Percentiles rank a stretch among this genome's conserved stretches.
phyloP scores from a whole-genome alignment of 228 moss, liverwort and hornwort genomes.

The Sphagnum fallax region DNA sequence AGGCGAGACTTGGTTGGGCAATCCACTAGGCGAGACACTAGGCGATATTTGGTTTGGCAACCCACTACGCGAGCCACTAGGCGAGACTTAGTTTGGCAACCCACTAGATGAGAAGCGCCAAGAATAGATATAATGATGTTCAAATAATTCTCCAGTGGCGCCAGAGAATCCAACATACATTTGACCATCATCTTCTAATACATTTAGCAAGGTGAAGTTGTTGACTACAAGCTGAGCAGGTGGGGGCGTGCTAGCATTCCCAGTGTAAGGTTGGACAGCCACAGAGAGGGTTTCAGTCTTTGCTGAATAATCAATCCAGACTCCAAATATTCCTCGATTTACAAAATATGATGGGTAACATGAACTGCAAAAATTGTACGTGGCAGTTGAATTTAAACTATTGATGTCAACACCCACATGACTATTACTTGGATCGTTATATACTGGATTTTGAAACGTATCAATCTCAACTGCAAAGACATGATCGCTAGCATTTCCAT shows the following conservation, averaged over 20 bases:
- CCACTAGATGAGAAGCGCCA: constrained; percentile 11
- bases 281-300: constrained; percentile 2
- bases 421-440: constrained; percentile 11
- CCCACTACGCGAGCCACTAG: too few species aligned
- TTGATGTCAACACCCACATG: constrained; percentile 20
- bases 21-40: too few species aligned
- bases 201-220: background rate
- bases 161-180: constrained; percentile 13
- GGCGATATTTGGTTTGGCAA: too few species aligned
- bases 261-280: background rate
- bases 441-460: background rate
- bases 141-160: accelerated
- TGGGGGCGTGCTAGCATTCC: constrained; percentile 4
- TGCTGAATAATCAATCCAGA: constrained; percentile 11
- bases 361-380: constrained; percentile 10
- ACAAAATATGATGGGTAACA: constrained; percentile 6
- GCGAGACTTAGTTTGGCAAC: too few species aligned
- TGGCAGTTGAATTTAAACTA: constrained; percentile 8
- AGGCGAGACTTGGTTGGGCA: too few species aligned
- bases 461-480: constrained; percentile 24
- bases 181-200: background rate
- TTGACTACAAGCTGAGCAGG: background rate
- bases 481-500: constrained; percentile 1
- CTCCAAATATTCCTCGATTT: constrained; percentile 4
- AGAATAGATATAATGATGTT: constrained; percentile 8